Base-by-base conservation (phyloP, 2,329 filamentous ascomycete genomes). In the Fusarium sp. region DNA sequence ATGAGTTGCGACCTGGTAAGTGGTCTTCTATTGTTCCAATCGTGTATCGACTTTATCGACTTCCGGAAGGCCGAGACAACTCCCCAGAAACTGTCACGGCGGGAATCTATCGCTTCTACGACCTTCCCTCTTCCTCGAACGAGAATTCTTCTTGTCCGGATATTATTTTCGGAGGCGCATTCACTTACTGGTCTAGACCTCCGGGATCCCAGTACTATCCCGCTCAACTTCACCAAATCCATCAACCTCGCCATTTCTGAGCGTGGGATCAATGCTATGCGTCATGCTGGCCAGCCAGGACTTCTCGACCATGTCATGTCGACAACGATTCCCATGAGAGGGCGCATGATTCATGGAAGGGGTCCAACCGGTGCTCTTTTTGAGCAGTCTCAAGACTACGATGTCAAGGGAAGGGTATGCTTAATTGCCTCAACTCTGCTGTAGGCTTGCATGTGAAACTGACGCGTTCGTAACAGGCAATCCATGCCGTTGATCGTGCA, bases 241-340 rank as follows among this genome's bases (percentile, higher is more conserved):
- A 99, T 99, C 83, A 99, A 99, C 77, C 83, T 99, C 57, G 95
- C 96, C 23, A 84, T 99, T 1, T 98, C 96, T 0, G 94, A 98
- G 78, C 89, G 96, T 61, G 96, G 96, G 33, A 94, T 98, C 78
- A 92, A 96, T 78, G 92, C 95, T 23, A 90, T 99, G 80, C 87
- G 88, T 53, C 84, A 92, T 72, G 88, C 92, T 2, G 87, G 88
- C 28, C 86, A 89, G 33, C 81, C 88, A 4, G 85, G 84, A 4
- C 85, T 98, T 36, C 83, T 97, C 33, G 85, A 94, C 13, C 85
- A 89, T 72, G 88, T 98, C 33, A 85, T 97, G 74, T 83, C 83
- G 2, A 88, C 91, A 52, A 95, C 94, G 0, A 93, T 98, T 62
- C 94, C 95, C 12, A 97, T 99, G 94, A 85, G 91, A 77, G 96